A percentile compares a stretch with the other conserved stretches of the same genome.
These are phyloP conservation scores for Chrysoporthe deuterocubensis DNA, from an alignment of 2,329 filamentous ascomycete species.

Conservation along the genomic window DNA sequence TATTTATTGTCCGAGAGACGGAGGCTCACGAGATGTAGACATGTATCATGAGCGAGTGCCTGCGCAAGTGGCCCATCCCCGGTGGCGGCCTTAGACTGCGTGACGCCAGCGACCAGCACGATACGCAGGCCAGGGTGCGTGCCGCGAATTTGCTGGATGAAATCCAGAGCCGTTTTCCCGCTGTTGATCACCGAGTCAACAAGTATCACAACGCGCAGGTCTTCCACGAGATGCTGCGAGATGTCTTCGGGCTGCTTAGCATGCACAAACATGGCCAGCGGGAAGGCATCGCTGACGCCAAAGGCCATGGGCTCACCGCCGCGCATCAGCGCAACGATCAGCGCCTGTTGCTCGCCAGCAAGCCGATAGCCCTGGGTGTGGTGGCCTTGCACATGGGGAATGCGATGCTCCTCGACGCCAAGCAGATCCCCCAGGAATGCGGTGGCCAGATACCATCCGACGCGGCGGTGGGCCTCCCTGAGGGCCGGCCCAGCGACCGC, in stretches of 20 bases:
- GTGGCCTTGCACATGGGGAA: constrained; percentile 57
- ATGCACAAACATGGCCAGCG: constrained; percentile 54
- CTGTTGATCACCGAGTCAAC: constrained; percentile 65
- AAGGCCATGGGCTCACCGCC: constrained; percentile 65
- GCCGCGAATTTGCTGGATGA: constrained; percentile 50
- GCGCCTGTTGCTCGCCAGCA: constrained; percentile 49
- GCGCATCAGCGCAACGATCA: constrained; percentile 64
- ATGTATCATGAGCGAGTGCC: background rate
- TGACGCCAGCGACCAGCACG: constrained; percentile 57
- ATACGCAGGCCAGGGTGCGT: constrained; percentile 47
- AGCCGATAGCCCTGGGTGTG: constrained; percentile 50
- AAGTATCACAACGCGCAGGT: constrained; percentile 49
- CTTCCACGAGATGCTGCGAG: constrained; percentile 44
- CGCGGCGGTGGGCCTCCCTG: constrained; percentile 50
- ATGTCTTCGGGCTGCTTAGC: constrained; percentile 46
- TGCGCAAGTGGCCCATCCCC: background rate
- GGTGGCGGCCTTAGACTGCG: constrained; percentile 1
- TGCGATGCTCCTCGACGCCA: constrained; percentile 53
- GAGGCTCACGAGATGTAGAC: background rate
- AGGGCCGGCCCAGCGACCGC: constrained; percentile 48
- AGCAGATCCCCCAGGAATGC: constrained; percentile 51
- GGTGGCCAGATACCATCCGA: constrained; percentile 58
- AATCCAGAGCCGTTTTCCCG: constrained; percentile 53
- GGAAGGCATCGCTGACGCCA: constrained; percentile 60
- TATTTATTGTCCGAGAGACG: background rate